Percentiles rank a stretch among this genome's conserved stretches.
These are phyloP conservation scores for Ophiostoma ulmi DNA, from an alignment of 2,329 filamentous ascomycete genomes.

Conservation along the genomic window DNA sequence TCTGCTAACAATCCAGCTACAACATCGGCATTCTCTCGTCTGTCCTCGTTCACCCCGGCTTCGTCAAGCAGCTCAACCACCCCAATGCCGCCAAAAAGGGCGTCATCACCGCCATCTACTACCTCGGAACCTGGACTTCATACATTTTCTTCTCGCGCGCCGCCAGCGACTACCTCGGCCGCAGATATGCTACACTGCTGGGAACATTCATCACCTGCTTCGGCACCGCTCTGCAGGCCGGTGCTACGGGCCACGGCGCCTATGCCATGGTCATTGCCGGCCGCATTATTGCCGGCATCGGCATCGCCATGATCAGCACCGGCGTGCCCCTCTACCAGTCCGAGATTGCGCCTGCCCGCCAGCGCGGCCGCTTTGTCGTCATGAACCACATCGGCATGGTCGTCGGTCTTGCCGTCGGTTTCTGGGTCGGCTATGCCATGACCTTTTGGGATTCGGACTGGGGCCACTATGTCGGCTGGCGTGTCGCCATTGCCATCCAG, in stretches of 20 bases:
- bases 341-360: conserved; percentile 50
- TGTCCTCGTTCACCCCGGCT: conserved; percentile 52
- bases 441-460: conserved; percentile 46
- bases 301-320: conserved; percentile 52
- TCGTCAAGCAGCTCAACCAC: conserved; percentile 42
- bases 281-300: conserved; percentile 48
- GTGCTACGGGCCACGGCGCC: conserved; percentile 39
- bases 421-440: conserved; percentile 54
- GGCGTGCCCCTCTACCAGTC: conserved; percentile 55
- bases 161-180: conserved; percentile 47
- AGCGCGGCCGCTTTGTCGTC: conserved; percentile 53
- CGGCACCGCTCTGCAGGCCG: conserved; percentile 47
- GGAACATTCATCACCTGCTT: conserved; percentile 45
- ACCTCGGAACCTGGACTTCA: conserved; percentile 51
- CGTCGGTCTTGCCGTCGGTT: conserved; percentile 48
- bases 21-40: conserved; percentile 55
- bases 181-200: conserved; percentile 46
- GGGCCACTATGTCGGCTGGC: conserved; percentile 49
- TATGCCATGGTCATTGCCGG: conserved; percentile 48
- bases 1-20: conserved; percentile 38
- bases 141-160: conserved; percentile 52
- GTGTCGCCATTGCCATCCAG: conserved; percentile 47
- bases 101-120: conserved; percentile 53
- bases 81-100: conserved; percentile 45
- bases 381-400: conserved; percentile 57